These are phyloP conservation scores for Rhodotorula paludigena DNA, from an alignment of 768 basidiomycete species.

Conservation along the genomic window DNA sequence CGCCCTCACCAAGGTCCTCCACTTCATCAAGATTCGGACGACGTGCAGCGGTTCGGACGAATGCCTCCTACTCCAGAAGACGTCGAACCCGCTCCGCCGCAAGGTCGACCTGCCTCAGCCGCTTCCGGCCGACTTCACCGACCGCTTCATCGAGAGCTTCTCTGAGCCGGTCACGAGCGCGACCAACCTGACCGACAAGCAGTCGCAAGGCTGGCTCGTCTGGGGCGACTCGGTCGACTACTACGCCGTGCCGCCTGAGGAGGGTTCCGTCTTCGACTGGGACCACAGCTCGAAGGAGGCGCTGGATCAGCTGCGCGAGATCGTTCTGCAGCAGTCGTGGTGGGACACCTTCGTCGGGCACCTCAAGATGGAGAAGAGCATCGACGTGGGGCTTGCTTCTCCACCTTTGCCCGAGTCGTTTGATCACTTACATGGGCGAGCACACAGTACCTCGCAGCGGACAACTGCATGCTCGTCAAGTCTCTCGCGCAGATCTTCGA, in stretches of 20 bases:
- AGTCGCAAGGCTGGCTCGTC: slow-evolving; percentile 48
- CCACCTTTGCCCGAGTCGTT: neutral
- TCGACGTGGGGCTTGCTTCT: slow-evolving; percentile 15
- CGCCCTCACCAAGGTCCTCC: slow-evolving; percentile 68
- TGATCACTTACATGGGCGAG: neutral
- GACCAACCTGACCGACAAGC: slow-evolving; percentile 46
- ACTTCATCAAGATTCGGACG: slow-evolving; percentile 76
- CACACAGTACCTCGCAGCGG: slow-evolving; percentile 34
- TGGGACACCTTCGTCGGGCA: slow-evolving; percentile 39
- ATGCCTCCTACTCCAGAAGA: slow-evolving; percentile 60
- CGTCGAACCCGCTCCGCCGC: slow-evolving; percentile 62
- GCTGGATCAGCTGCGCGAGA: slow-evolving; percentile 19
- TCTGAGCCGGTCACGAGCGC: slow-evolving; percentile 51
- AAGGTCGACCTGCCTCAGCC: slow-evolving; percentile 50
- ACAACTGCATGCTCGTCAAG: slow-evolving; percentile 49
- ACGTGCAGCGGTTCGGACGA: slow-evolving; percentile 54
- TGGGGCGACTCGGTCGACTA: slow-evolving; percentile 48
- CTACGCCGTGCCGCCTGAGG: slow-evolving; percentile 33
- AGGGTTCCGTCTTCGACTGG: slow-evolving; percentile 23
- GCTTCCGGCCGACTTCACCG: slow-evolving; percentile 51
- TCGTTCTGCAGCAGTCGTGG: slow-evolving; percentile 33
- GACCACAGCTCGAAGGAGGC: slow-evolving; percentile 31
- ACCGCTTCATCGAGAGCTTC: slow-evolving; percentile 58
- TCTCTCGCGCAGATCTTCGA: slow-evolving; percentile 68
- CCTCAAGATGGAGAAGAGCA: slow-evolving; percentile 40